These are phyloP conservation scores for Trichoderma sp. DNA, from an alignment of 2,329 filamentous ascomycete genomes.

Conservation along the genomic window DNA sequence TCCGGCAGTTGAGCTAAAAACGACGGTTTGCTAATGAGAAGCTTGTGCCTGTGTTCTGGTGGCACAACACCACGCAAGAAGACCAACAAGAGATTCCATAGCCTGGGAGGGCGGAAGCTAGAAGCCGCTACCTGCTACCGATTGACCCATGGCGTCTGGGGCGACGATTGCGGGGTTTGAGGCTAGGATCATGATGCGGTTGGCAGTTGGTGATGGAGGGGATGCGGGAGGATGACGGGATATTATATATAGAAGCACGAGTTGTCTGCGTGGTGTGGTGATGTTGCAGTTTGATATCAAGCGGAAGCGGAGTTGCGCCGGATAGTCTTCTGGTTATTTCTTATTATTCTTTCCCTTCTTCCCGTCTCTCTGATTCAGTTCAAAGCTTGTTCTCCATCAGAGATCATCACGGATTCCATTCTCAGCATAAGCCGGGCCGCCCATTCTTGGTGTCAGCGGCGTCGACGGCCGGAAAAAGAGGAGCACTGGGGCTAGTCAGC, in stretches of 20 bases:
- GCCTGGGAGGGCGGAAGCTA: not conserved
- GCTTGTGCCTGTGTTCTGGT: not conserved
- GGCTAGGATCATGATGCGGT: not conserved
- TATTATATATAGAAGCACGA: not conserved
- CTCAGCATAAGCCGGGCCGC: not conserved
- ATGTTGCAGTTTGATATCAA: not conserved
- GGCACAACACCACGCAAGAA: not conserved
- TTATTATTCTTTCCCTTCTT: too few relatives aligned
- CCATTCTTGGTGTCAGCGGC: not conserved
- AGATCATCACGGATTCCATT: not conserved
- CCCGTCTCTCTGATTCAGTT: too few relatives aligned
- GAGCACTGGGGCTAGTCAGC: slow-evolving; percentile 14
- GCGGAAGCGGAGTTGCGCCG: too few relatives aligned
- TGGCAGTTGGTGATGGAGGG: not conserved
- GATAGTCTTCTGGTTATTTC: too few relatives aligned
- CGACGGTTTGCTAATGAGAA: not conserved
- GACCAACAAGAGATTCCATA: not conserved
- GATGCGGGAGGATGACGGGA: too few relatives aligned
- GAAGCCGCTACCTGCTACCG: slow-evolving; percentile 23
- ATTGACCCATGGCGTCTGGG: slow-evolving; percentile 14
- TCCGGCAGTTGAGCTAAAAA: not conserved
- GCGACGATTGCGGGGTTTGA: slow-evolving; percentile 24
- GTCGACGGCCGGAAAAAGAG: slow-evolving; percentile 8
- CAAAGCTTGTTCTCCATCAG: not conserved
- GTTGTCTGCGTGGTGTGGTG: not conserved